phyloP scores from a whole-genome alignment of 495 filamentous ascomycete species.

The Trichoderma virens region DNA sequence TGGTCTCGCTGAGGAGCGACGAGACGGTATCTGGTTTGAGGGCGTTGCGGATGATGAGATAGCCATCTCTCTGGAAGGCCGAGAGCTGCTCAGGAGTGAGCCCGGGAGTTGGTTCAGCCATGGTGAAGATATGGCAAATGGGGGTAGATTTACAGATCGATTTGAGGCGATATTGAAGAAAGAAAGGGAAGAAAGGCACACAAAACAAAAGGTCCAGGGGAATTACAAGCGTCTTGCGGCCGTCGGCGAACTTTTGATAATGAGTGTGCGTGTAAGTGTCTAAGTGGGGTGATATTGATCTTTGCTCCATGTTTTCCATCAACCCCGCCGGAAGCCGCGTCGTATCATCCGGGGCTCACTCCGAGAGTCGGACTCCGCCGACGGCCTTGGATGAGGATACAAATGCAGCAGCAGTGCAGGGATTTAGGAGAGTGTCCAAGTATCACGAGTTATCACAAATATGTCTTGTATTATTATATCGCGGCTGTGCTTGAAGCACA shows the following conservation, averaged over 20 bases:
- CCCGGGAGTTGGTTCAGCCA: slow-evolving; percentile 27
- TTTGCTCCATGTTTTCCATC: background rate
- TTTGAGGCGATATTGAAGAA: background rate
- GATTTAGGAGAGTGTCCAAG: too few relatives aligned
- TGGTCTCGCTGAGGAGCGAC: slow-evolving; percentile 65
- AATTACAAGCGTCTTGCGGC: background rate
- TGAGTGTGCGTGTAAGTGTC: background rate
- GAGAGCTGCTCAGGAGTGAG: slow-evolving; percentile 66
- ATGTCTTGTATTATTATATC: too few relatives aligned
- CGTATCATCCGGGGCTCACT: background rate
- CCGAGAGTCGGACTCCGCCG: background rate
- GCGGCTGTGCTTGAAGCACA: too few relatives aligned
- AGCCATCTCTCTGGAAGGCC: slow-evolving; percentile 74
- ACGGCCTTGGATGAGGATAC: background rate
- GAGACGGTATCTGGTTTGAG: slow-evolving; percentile 56
- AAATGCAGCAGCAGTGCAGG: background rate
- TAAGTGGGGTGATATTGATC: background rate
- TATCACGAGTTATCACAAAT: too few relatives aligned
- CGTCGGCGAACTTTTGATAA: background rate
- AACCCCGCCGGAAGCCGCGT: slow-evolving; percentile 3
- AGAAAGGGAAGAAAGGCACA: background rate
- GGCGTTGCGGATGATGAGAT: slow-evolving; percentile 77
- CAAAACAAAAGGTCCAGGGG: background rate
- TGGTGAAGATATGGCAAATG: background rate
- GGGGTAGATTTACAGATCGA: background rate